Percentiles rank a stretch among this genome's conserved stretches.
phyloP scores from a whole-genome alignment of 2,329 filamentous ascomycete genomes.

The Pseudogymnoascus sp. region DNA sequence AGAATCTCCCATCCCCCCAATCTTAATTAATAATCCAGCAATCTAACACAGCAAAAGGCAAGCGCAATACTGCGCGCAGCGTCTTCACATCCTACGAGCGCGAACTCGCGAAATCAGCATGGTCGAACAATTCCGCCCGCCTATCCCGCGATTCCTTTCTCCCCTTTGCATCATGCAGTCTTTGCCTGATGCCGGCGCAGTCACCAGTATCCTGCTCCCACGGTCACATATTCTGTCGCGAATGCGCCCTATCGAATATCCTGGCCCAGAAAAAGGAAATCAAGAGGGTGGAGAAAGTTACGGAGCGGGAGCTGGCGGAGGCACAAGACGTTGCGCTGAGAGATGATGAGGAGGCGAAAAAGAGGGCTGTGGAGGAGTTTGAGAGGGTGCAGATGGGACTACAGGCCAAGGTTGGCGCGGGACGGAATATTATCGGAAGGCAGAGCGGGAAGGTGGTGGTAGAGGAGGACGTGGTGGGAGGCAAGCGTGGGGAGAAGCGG shows the following conservation, averaged over 20 bases:
- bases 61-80: conserved; percentile 82
- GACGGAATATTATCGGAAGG: conserved; percentile 33
- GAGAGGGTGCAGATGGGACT: conserved; percentile 72
- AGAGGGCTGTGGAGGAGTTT: conserved; percentile 69
- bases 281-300: conserved; percentile 63
- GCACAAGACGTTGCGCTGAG: conserved; percentile 49
- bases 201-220: conserved; percentile 75
- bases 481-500: conserved; percentile 47
- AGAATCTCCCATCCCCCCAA: not conserved
- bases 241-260: conserved; percentile 88
- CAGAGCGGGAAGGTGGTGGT: conserved; percentile 37
- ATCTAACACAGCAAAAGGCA: conserved; percentile 40
- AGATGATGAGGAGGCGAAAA: conserved; percentile 60
- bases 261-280: conserved; percentile 86
- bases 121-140: conserved; percentile 75
- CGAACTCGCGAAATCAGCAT: conserved; percentile 67
- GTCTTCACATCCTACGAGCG: conserved; percentile 94
- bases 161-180: conserved; percentile 76
- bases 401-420: conserved; percentile 31
- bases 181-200: conserved; percentile 74
- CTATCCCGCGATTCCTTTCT: conserved; percentile 86
- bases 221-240: conserved; percentile 89
- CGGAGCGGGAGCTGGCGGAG: conserved; percentile 53
- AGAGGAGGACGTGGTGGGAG: conserved; percentile 28
- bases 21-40: not conserved